Base-by-base conservation (phyloP, 495 filamentous ascomycete species). In the Tuber microsphaerosporum region DNA sequence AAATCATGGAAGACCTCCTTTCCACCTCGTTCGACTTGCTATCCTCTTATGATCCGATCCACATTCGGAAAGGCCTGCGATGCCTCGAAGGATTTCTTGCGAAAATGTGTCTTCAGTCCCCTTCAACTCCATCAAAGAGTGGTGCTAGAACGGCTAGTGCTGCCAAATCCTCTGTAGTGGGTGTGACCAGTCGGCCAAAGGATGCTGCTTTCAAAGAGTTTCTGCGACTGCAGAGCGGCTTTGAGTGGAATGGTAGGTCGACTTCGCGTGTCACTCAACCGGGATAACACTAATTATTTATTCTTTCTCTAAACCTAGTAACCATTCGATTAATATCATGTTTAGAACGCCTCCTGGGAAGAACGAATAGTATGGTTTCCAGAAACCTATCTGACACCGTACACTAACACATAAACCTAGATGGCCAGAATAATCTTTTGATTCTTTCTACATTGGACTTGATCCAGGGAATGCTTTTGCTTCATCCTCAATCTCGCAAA, bases 141-240 rank as follows among this genome's bases (percentile, higher is more conserved):
- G 77, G 79, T 75, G 45, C 71, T 74, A 73, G 68, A 82, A 71
- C 73, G 12, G 26, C 26, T 22, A 72, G 48, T 46, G 10, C 72
- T 70, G 56, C 74, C 70, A 77, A 56, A 70, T 44, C 69, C 31
- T 69, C 69, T 61, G 69, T 51, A 34, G 45, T 74, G 77, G 71
- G 69, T 39, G 74, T 83, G 43, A 37, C 73, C 26, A 70, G 44
- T 14, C 78, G 76, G 79, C 87, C 87, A 74, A 89, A 91, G 78
- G 95, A 99, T 84, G 93, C 92, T 41, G 95, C 94, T 16, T 99
- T 97, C 82, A 86, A 92, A 72, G 95, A 98, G 83, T 99, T 98
- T 85, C 97, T 97, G 86, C 93, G 97, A 81, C 83, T 98, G 72
- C 95, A 99, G 83, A 94, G 97, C 81, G 91, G 94, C 17, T 99